phyloP scores from a whole-genome alignment of 177 flowering plant species.

The Vitis hybrid region DNA sequence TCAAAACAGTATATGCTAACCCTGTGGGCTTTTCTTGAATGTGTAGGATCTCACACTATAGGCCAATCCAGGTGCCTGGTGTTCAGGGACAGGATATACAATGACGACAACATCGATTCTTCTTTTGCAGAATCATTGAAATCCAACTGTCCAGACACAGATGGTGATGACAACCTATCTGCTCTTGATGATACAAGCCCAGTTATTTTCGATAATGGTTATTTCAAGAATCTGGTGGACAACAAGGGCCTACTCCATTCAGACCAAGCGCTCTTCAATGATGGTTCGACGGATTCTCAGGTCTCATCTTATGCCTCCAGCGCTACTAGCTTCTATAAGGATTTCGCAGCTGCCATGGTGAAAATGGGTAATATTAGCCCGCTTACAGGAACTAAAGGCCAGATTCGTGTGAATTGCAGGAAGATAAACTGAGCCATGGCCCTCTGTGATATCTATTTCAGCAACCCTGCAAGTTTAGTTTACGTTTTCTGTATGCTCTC shows the following conservation, averaged over 20 bases:
- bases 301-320: constrained; percentile 30
- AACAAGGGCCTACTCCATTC: constrained; percentile 42
- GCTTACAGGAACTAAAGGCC: constrained; percentile 37
- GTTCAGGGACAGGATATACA: constrained; percentile 21
- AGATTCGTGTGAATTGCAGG: constrained; percentile 28
- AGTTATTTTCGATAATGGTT: constrained; percentile 24
- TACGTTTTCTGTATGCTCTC: too few relatives aligned
- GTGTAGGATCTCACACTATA: constrained; percentile 25
- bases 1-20: background rate
- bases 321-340: constrained; percentile 22
- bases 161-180: constrained; percentile 20
- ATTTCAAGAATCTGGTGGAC: constrained; percentile 31
- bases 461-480: too few relatives aligned
- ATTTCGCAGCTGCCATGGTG: constrained; percentile 42
- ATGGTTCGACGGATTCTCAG: constrained; percentile 29
- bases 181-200: constrained; percentile 20
- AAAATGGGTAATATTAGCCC: constrained; percentile 49
- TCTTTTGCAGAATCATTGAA: constrained; percentile 9
- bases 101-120: constrained; percentile 21
- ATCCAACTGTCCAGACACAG: constrained; percentile 24
- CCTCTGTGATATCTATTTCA: too few relatives aligned
- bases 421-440: constrained; percentile 18
- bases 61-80: constrained; percentile 27
- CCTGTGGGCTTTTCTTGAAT: too few relatives aligned
- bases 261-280: constrained; percentile 37